A percentile compares a stretch with the other conserved stretches of the same genome.
These are phyloP conservation scores for Rhynchosporium agropyri DNA, from an alignment of 2,329 filamentous ascomycete genomes.

Conservation along the genomic window DNA sequence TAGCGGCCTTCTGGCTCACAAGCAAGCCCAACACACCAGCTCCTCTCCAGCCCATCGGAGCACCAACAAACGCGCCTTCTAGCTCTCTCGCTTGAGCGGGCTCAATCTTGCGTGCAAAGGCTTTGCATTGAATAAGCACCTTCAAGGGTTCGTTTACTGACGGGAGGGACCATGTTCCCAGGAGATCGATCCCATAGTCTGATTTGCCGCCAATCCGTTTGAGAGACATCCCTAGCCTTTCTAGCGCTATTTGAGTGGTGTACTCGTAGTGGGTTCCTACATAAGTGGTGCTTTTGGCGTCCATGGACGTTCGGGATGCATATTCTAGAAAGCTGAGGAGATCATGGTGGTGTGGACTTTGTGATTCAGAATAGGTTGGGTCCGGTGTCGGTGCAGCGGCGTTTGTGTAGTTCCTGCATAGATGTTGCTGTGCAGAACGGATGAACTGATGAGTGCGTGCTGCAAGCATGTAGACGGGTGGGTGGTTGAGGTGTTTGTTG, in stretches of 20 bases:
- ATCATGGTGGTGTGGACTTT: conserved; percentile 59
- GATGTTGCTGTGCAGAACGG: conserved; percentile 30
- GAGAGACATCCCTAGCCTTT: conserved; percentile 64
- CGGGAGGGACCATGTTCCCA: conserved; percentile 70
- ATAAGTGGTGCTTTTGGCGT: conserved; percentile 60
- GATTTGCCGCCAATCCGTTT: conserved; percentile 65
- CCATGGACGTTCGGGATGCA: conserved; percentile 57
- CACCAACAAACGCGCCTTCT: conserved; percentile 75
- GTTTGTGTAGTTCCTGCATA: conserved; percentile 36
- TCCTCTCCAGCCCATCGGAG: conserved; percentile 72
- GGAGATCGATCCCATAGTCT: conserved; percentile 74
- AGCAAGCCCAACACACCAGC: conserved; percentile 69
- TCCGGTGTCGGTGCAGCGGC: conserved; percentile 22
- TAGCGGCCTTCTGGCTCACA: conserved; percentile 69
- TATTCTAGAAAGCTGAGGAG: conserved; percentile 67
- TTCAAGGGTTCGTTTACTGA: conserved; percentile 46
- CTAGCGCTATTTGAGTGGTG: conserved; percentile 58
- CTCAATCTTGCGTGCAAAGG: conserved; percentile 50
- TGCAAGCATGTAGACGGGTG: conserved; percentile 31
- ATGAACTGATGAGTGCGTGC: conserved; percentile 29
- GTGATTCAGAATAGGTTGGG: conserved; percentile 51
- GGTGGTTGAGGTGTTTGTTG: conserved; percentile 17
- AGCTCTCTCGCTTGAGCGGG: conserved; percentile 72
- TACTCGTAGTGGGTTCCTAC: conserved; percentile 81
- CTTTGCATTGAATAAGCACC: conserved; percentile 71